Percentiles rank a stretch among this genome's conserved stretches.
Conservation (phyloP, 1,284 basidiomycete species). For the Apiotrichum gamsii region DNA sequence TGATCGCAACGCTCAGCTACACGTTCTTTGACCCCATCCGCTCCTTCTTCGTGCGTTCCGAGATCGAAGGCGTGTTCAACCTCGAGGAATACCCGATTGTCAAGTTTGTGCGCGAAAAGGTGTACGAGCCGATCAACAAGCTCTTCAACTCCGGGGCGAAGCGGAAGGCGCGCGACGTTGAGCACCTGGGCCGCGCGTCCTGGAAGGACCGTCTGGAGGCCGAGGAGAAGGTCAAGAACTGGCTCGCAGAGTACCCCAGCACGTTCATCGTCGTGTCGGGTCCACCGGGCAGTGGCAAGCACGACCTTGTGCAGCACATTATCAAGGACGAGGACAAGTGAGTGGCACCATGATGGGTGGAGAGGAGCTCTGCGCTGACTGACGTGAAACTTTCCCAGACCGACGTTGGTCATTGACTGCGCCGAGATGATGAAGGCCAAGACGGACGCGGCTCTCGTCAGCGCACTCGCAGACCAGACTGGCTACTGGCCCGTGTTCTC, state of each 20-base stretch:
- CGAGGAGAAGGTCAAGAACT: conserved; percentile 55
- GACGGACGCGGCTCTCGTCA: conserved; percentile 66
- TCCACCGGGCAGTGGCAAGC: conserved; percentile 87
- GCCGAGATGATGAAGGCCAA: conserved; percentile 64
- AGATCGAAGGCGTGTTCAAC: conserved; percentile 78
- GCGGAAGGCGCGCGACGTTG: not conserved
- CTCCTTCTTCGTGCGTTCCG: conserved; percentile 72
- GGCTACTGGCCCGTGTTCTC: conserved; percentile 82
- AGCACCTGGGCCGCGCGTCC: conserved; percentile 29
- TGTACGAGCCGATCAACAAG: conserved; percentile 4
- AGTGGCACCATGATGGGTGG: too few relatives aligned
- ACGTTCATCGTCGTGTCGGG: conserved; percentile 70
- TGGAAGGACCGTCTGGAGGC: conserved; percentile 83
- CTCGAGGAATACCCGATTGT: conserved; percentile 47
- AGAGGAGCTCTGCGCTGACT: not conserved
- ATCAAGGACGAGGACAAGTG: conserved; percentile 60
- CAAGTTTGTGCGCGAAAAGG: conserved; percentile 17
- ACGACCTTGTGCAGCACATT: conserved; percentile 60
- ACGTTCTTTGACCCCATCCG: conserved; percentile 92
- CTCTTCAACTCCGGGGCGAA: not conserved
- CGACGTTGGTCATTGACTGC: conserved; percentile 73
- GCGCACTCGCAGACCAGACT: conserved; percentile 67
- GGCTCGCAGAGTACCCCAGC: conserved; percentile 38
- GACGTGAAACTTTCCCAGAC: conserved; percentile 49
- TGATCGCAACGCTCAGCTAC: conserved; percentile 82